phyloP scores from a whole-genome alignment of 176 grass and related monocot genomes.

The Avena sativa region DNA sequence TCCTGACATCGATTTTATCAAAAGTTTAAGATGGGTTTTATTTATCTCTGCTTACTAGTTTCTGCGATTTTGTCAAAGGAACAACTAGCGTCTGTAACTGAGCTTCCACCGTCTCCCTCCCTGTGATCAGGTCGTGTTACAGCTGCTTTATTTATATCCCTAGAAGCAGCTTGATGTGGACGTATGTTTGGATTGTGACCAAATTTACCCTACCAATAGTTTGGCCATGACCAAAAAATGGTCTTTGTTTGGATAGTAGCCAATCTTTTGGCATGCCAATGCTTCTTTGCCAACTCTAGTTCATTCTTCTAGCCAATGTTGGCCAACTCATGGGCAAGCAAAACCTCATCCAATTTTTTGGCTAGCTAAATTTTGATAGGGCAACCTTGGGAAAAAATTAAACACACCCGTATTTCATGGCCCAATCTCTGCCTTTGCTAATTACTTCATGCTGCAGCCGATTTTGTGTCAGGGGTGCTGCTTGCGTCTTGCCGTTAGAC shows the following conservation, averaged over 20 bases:
- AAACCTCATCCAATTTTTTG: background rate
- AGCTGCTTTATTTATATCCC: background rate
- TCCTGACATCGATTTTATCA: background rate
- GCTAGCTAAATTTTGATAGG: background rate
- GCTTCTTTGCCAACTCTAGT: background rate
- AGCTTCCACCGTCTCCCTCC: background rate
- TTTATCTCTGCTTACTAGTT: constrained; percentile 4
- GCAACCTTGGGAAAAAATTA: background rate
- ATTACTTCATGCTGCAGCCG: background rate
- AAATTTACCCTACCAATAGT: background rate
- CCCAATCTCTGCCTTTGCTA: background rate
- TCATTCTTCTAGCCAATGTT: background rate
- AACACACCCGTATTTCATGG: background rate
- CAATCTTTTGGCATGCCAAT: constrained; percentile 4
- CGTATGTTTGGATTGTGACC: background rate
- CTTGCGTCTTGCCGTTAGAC: background rate
- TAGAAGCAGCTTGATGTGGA: constrained; percentile 3
- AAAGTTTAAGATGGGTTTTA: background rate
- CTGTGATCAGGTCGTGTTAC: background rate
- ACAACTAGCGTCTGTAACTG: background rate
- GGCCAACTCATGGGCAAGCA: background rate
- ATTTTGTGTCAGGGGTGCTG: background rate
- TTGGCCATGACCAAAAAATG: background rate
- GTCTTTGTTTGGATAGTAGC: background rate
- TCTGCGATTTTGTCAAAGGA: background rate